Evolutionary conservation across 108 stramenopile genomes (phyloP).

Genomic region (Nannochloropsis salina): DNA sequence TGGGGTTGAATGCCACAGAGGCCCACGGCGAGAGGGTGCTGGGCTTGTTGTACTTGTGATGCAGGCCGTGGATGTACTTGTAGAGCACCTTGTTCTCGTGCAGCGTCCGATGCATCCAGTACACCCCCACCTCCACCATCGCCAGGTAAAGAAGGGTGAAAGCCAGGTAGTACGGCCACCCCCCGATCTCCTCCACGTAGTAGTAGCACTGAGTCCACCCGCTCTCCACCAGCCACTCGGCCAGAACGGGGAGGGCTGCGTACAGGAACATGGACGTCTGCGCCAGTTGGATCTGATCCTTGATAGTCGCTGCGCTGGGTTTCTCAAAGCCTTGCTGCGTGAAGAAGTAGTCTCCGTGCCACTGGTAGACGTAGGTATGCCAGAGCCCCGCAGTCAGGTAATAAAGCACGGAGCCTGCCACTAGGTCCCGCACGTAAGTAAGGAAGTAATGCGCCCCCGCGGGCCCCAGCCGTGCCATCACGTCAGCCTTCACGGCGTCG

Average conservation of each 20-base stretch:
- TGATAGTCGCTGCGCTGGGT: constrained; percentile 55
- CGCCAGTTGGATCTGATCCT: constrained; percentile 69
- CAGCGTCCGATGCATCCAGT: constrained; percentile 77
- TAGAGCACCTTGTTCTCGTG: constrained; percentile 81
- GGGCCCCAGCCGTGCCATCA: constrained; percentile 25
- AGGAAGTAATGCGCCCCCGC: constrained; percentile 39
- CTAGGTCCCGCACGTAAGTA: constrained; percentile 44
- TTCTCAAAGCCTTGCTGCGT: neutral
- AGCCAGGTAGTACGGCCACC: constrained; percentile 56
- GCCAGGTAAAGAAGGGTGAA: constrained; percentile 62
- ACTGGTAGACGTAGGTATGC: constrained; percentile 35
- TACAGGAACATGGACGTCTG: constrained; percentile 65
- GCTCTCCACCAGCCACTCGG: constrained; percentile 69
- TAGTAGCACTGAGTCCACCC: constrained; percentile 65
- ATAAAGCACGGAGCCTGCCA: constrained; percentile 37
- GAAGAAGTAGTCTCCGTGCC: neutral
- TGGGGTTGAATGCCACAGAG: constrained; percentile 76
- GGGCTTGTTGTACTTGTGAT: constrained; percentile 67
- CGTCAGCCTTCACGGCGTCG: neutral
- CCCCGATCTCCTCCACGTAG: constrained; percentile 69
- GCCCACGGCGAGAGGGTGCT: constrained; percentile 78
- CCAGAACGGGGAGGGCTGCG: constrained; percentile 65
- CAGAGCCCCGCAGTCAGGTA: constrained; percentile 37
- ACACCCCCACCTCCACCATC: constrained; percentile 69
- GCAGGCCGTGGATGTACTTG: constrained; percentile 68